Evolutionary conservation across 2,329 filamentous ascomycete genomes (phyloP), one percentile per base, ranked within the genome.

Genomic region (Rugonectria rugulosa): DNA sequence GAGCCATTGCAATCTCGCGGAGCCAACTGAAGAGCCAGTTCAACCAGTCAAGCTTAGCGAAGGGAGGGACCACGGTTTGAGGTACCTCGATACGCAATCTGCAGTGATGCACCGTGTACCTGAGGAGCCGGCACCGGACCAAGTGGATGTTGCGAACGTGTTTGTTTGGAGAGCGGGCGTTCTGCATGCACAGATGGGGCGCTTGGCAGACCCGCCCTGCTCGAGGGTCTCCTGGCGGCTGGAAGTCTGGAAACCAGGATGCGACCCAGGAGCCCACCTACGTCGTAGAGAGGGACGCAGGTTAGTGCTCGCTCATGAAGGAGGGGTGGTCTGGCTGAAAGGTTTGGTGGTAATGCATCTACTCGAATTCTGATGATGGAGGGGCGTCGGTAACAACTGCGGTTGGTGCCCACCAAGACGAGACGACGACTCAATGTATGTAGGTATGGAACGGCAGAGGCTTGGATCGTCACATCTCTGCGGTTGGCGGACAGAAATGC

Each of bases 121-220:
- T 67, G 62, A 52, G 61, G 61, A 52, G 61, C 65, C 65, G 64
- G 62, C 50, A 63, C 64, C 63, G 54, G 64, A 64, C 60, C 50
- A 54, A 45, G 63, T 59, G 60, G 57, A 53, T 57, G 56, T 57
- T 52, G 52, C 41, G 61, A 60, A 57, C 51, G 51, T 45, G 60
- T 60, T 63, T 65, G 61, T 57, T 58, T 57, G 36, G 36, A 65
- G 60, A 52, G 49, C 62, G 59, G 62, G 60, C 65, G 63, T 64
- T 57, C 59, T 57, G 62, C 60, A 68, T 68, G 63, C 62, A 65
- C 52, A 63, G 59, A 68, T 61, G 63, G 63, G 63, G 62, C 63
- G 53, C 59, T 63, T 58, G 45, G 56, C 34, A 50, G 59, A 37
- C 59, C 55, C 61, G 44, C 62, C 63, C 57, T 48, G 20, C 48